These are phyloP conservation scores for Coemansia sp. DNA, from an alignment of 192 early-diverging fungal species.

Conservation along the genomic window DNA sequence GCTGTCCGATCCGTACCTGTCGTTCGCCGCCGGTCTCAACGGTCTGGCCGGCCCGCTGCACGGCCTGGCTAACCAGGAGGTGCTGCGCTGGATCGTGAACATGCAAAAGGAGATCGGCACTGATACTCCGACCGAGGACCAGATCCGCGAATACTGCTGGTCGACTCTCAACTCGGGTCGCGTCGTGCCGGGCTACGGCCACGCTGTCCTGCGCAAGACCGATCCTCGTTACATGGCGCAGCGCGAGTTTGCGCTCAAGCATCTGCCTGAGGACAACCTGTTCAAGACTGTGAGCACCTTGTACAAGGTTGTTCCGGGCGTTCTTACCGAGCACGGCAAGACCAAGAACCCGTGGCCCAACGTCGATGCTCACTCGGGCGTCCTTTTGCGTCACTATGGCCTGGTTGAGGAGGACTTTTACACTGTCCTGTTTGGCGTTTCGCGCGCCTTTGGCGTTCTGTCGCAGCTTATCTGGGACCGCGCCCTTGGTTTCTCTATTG, in stretches of 20 bases:
- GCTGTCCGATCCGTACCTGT: constrained; percentile 97
- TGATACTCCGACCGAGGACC: constrained; percentile 81
- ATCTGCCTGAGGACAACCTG: constrained; percentile 93
- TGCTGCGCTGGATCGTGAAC: constrained; percentile 94
- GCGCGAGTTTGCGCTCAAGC: constrained; percentile 98
- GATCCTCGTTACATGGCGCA: constrained; percentile 98
- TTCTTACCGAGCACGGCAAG: constrained; percentile 98
- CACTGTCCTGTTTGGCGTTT: constrained; percentile 99
- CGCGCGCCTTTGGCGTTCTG: constrained; percentile 94
- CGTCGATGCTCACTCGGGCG: constrained; percentile 98
- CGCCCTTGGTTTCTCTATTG: constrained; percentile 90
- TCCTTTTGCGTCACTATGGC: constrained; percentile 94
- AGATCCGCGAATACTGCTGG: constrained; percentile 97
- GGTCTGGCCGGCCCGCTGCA: constrained; percentile 98
- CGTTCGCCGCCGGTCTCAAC: constrained; percentile 95
- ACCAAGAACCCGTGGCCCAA: constrained; percentile 99
- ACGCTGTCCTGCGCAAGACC: constrained; percentile 95
- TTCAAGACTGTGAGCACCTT: constrained; percentile 95
- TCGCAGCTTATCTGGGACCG: constrained; percentile 97
- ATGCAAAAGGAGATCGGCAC: constrained; percentile 86
- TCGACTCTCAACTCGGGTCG: constrained; percentile 91
- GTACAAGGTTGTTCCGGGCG: constrained; percentile 96
- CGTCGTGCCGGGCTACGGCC: constrained; percentile 98
- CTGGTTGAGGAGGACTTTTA: constrained; percentile 98
- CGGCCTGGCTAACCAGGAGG: constrained; percentile 99